Evolutionary conservation across 306 rosid species (phyloP).

Genomic region (Rosa persica): DNA sequence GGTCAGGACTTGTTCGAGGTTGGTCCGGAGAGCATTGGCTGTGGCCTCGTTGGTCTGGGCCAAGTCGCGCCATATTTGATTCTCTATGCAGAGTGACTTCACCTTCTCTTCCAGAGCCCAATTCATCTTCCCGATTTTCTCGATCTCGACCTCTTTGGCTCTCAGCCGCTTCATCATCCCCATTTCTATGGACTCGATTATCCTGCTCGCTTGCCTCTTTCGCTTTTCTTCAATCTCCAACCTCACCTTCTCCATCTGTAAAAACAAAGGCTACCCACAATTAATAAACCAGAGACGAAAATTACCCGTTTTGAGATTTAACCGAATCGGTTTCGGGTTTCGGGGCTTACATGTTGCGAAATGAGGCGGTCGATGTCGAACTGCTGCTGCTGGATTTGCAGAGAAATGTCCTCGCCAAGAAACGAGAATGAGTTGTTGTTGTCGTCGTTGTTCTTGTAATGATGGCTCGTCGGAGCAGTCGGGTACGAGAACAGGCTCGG

Average conservation of each 20-base stretch:
- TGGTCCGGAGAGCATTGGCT: conserved; percentile 59
- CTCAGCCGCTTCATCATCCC: conserved; percentile 60
- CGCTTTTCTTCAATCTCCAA: conserved; percentile 67
- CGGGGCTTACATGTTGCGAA: conserved; percentile 56
- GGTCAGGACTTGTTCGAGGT: conserved; percentile 61
- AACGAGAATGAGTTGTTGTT: conserved; percentile 46
- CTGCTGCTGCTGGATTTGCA: conserved; percentile 75
- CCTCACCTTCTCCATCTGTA: conserved; percentile 81
- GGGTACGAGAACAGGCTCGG: conserved; percentile 34
- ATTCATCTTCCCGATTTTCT: conserved; percentile 66
- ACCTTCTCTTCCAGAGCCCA: conserved; percentile 77
- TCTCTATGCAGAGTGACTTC: conserved; percentile 58
- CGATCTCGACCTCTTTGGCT: conserved; percentile 71
- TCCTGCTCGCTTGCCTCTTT: conserved; percentile 61
- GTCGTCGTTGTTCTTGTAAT: conserved; percentile 23
- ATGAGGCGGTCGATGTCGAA: conserved; percentile 55
- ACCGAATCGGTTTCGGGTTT: not conserved
- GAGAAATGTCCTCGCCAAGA: conserved; percentile 75
- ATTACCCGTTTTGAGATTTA: not conserved
- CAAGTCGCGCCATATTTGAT: conserved; percentile 82
- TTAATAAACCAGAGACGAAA: not conserved
- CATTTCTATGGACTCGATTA: conserved; percentile 55
- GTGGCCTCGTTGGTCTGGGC: conserved; percentile 88
- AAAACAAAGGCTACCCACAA: not conserved
- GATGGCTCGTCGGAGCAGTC: conserved; percentile 1